Evolutionary conservation across 371 early-diverging fungal genomes (phyloP).

Genomic region (Mucor racemosus): DNA sequence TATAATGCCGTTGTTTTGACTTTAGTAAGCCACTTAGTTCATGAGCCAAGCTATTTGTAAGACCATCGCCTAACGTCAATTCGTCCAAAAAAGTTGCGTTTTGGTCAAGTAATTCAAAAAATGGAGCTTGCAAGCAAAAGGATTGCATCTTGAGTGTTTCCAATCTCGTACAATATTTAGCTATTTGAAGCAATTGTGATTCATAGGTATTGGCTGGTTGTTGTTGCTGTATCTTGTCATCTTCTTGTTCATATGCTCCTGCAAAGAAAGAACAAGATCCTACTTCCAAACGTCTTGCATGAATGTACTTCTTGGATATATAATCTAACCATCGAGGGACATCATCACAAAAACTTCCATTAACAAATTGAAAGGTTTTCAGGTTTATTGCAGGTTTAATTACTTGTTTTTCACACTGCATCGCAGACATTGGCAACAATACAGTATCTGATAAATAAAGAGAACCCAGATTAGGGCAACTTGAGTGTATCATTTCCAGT

Average conservation of each 20-base stretch:
- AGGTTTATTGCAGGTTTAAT: background rate
- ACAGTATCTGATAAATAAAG: background rate
- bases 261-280: conserved; percentile 1
- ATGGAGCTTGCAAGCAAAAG: background rate
- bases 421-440: background rate
- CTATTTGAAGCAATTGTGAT: background rate
- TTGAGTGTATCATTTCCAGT: conserved; percentile 5
- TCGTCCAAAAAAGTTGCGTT: background rate
- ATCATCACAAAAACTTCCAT: conserved; percentile 6
- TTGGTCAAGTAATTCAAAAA: background rate
- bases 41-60: background rate
- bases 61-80: conserved; percentile 1
- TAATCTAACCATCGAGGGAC: background rate
- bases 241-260: background rate
- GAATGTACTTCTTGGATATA: conserved; percentile 3
- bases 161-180: background rate
- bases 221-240: background rate
- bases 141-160: conserved; percentile 3
- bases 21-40: background rate
- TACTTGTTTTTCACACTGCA: background rate
- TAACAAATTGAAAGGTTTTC: background rate
- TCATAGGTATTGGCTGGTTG: background rate
- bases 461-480: background rate
- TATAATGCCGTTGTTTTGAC: conserved; percentile 4
- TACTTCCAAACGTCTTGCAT: background rate